Base-by-base conservation (phyloP, 2,329 filamentous ascomycete genomes). In the Dichotomopilus funicola region DNA sequence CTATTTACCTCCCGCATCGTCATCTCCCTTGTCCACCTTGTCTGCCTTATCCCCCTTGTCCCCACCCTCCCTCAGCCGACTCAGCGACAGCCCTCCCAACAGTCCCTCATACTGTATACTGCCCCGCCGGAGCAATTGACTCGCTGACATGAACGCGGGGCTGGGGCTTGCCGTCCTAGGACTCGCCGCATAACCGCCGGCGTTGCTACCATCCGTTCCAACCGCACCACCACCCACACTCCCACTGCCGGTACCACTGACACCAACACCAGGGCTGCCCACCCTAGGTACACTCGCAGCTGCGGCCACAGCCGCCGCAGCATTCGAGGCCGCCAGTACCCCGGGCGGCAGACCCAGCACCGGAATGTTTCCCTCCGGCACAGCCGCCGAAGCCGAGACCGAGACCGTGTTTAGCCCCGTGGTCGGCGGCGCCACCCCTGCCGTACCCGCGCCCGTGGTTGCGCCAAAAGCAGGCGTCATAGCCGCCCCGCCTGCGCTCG, bases 341-440 rank as follows among this genome's bases (percentile, higher is more conserved):
- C 76, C 77, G 1, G 81, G 81, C 43, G 81, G 81, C 59, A 86
- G 64, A 2, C 82, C 82, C 27, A 86, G 67, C 2, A 73, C 71
- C 0, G 83, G 83, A 31, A 86, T 86, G 62, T 75, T 79, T 13
- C 75, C 75, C 61, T 86, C 82, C 1, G 79, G 74, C 13, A 8
- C 38, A 41, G 38, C 38, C 38, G 38, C 38, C 38, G 41, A n/a
- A 27, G 19, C 19, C 19, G 19, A 27, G 19, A 27, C 19, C 19
- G 19, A 27, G 19, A 27, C 19, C 19, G 37, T 12, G 12, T 40
- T 40, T 9, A 12, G 9, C 9, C 12, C 9, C 12, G 37, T 40
- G 9, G 45, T 10, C 36, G 33, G 66, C 27, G 67, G 56, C 41
- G 43, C 56, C 27, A 59, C 56, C 43, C 9, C 8, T 40, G 51